Evolutionary conservation across 495 filamentous ascomycete genomes (phyloP).

Genomic region (Darksidea phi): DNA sequence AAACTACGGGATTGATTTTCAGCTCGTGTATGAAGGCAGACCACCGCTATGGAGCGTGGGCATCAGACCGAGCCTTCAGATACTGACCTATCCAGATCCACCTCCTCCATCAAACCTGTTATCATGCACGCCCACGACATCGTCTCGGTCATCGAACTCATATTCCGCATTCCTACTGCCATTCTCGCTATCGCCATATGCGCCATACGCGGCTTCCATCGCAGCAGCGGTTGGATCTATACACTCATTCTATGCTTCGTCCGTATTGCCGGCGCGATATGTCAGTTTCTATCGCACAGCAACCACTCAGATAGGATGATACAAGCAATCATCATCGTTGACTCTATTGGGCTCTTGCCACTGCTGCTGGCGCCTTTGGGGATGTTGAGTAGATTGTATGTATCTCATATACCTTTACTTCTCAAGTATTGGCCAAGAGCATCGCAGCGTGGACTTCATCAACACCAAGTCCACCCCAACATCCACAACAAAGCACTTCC

Average conservation of each 20-base stretch:
- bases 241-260: conserved; percentile 33
- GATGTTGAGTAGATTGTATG: conserved; percentile 33
- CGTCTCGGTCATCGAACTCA: conserved; percentile 20
- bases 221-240: conserved; percentile 36
- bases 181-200: conserved; percentile 23
- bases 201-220: conserved; percentile 33
- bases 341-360: conserved; percentile 37
- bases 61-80: no score
- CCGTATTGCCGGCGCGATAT: conserved; percentile 32
- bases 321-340: conserved; percentile 30
- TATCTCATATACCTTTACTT: neutral
- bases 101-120: no score
- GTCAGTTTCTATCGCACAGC: conserved; percentile 18
- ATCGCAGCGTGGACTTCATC: conserved; percentile 14
- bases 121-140: no score
- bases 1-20: no score
- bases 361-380: conserved; percentile 35
- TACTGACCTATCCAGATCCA: no score
- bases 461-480: neutral
- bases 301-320: conserved; percentile 23
- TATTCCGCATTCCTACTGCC: conserved; percentile 18
- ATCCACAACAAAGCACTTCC: conserved; percentile 27
- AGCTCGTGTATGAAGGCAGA: no score
- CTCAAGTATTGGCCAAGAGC: neutral
- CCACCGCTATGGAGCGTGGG: no score